phyloP scores from a whole-genome alignment of 2,329 filamentous ascomycete species.

The Emmonsiellopsis sp. region DNA sequence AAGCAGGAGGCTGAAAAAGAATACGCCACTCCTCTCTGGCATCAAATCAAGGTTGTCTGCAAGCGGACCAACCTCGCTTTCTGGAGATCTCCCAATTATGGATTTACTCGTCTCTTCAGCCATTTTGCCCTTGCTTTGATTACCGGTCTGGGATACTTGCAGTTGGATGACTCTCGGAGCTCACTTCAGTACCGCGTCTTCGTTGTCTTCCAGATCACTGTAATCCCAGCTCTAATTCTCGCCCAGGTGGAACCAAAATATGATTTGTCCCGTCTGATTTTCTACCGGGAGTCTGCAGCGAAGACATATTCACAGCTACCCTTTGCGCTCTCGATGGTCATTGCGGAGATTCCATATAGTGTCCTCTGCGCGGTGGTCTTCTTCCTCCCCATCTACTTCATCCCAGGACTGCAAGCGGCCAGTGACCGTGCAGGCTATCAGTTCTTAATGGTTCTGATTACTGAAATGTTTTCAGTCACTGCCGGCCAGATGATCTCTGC shows the following conservation, averaged over 20 bases:
- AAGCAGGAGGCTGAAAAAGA: conserved; percentile 54
- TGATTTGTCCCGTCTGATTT: conserved; percentile 68
- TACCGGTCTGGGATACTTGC: conserved; percentile 69
- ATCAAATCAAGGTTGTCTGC: conserved; percentile 70
- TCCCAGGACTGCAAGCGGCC: conserved; percentile 61
- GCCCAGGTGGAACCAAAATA: conserved; percentile 79
- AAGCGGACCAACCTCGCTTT: conserved; percentile 66
- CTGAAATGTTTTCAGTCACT: conserved; percentile 75
- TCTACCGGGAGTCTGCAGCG: conserved; percentile 74
- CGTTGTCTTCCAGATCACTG: conserved; percentile 77
- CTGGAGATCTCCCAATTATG: conserved; percentile 82
- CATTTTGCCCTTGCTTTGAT: conserved; percentile 70
- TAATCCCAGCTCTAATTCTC: conserved; percentile 74
- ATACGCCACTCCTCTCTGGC: conserved; percentile 69
- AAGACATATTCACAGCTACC: conserved; percentile 80
- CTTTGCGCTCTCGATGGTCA: conserved; percentile 68
- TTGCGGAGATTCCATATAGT: conserved; percentile 78
- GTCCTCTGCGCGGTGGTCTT: conserved; percentile 71
- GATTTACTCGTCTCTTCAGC: conserved; percentile 79
- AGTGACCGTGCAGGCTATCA: conserved; percentile 68
- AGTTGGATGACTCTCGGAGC: conserved; percentile 64
- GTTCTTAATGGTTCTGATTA: conserved; percentile 76
- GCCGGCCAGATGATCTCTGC: conserved; percentile 69
- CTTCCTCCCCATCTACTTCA: conserved; percentile 77
- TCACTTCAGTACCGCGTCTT: conserved; percentile 82